Conservation (phyloP, 139 green algal genomes). For the Chlorella ohadii region DNA sequence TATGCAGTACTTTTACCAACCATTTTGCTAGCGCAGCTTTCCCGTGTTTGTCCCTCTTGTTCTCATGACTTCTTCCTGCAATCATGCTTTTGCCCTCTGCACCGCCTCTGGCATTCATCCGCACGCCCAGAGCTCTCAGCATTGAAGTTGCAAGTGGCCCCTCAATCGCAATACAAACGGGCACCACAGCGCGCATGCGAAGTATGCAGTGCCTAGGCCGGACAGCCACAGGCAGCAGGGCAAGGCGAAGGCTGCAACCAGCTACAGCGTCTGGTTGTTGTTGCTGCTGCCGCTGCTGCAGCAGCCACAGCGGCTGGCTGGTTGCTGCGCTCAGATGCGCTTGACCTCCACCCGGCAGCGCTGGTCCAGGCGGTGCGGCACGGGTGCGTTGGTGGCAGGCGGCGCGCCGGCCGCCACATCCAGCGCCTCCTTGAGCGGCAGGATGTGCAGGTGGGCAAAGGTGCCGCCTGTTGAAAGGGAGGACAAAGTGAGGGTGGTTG, state of each 20-base stretch:
- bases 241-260: not conserved
- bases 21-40: too few species aligned
- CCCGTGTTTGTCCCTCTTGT: not conserved
- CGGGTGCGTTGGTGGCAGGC: slow-evolving; percentile 29
- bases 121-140: not conserved
- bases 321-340: slow-evolving; percentile 58
- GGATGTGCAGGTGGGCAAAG: slow-evolving; percentile 72
- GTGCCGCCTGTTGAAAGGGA: slow-evolving; percentile 64
- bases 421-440: slow-evolving; percentile 24
- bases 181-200: not conserved
- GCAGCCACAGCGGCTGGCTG: too few species aligned
- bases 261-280: too few species aligned
- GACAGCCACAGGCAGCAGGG: not conserved
- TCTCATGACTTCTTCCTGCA: not conserved
- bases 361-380: slow-evolving; percentile 40
- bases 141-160: not conserved
- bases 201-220: not conserved
- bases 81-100: not conserved
- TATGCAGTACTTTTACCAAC: too few species aligned
- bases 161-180: not conserved
- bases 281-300: too few species aligned
- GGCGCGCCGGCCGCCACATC: slow-evolving; percentile 11
- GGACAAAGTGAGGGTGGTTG: not conserved
- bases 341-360: slow-evolving; percentile 57
- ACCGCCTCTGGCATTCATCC: not conserved